Conservation (phyloP, 164 flowering plant genomes). For the Brasenia schreberi region DNA sequence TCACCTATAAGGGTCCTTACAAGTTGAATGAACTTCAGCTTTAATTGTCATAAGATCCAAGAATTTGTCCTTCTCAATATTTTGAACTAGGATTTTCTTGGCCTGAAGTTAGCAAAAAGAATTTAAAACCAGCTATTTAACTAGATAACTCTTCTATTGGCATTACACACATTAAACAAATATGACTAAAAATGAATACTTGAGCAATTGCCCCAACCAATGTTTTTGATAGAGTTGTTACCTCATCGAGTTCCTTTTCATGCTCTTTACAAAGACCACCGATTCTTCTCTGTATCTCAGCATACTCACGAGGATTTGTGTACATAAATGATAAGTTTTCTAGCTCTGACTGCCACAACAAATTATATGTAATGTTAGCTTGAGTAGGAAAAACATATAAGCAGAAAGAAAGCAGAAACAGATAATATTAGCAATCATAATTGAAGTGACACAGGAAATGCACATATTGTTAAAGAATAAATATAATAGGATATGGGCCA, state of each 20-base stretch:
- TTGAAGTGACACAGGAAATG: too few species aligned
- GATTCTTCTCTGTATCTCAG: constrained; percentile 59
- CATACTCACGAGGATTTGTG: constrained; percentile 75
- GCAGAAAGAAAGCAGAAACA: too few species aligned
- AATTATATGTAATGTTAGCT: not conserved
- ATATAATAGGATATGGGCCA: too few species aligned
- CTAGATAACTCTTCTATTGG: too few species aligned
- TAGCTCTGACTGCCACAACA: constrained; percentile 74
- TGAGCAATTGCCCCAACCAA: too few species aligned
- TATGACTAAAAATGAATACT: too few species aligned
- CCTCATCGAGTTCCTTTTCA: constrained; percentile 87
- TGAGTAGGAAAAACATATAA: constrained; percentile 1
- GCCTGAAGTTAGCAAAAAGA: constrained; percentile 37
- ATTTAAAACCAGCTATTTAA: not conserved
- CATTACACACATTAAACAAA: too few species aligned
- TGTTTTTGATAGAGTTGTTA: constrained; percentile 9
- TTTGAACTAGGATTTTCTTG: constrained; percentile 58
- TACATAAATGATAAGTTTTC: constrained; percentile 96
- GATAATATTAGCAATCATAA: too few species aligned
- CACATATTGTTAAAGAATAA: too few species aligned
- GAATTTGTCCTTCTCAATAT: constrained; percentile 79
- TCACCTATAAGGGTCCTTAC: constrained; percentile 97
- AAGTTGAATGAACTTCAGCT: constrained; percentile 71
- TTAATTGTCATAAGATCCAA: constrained; percentile 63
- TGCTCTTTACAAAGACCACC: constrained; percentile 72